Conservation (phyloP, 768 basidiomycete species). For the Asterophora lycoperdoides region DNA sequence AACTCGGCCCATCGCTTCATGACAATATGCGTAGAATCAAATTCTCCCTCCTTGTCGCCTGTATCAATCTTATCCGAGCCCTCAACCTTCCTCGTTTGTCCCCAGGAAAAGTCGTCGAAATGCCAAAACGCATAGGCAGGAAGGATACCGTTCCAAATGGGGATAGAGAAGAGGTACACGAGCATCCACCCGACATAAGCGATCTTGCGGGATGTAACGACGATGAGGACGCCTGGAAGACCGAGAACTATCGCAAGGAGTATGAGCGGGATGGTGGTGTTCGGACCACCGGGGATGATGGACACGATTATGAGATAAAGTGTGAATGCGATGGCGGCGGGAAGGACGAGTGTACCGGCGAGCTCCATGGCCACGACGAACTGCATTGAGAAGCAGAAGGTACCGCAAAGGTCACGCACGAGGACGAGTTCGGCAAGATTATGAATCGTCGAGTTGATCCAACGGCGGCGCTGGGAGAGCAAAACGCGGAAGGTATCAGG, state of each 20-base stretch:
- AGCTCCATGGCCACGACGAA: slow-evolving; percentile 99
- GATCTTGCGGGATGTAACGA: slow-evolving; percentile 91
- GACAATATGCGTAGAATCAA: slow-evolving; percentile 93
- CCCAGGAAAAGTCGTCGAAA: slow-evolving; percentile 98
- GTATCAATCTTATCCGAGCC: slow-evolving; percentile 70
- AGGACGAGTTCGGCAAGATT: slow-evolving; percentile 93
- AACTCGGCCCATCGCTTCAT: slow-evolving; percentile 99
- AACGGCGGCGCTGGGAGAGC: slow-evolving; percentile 93
- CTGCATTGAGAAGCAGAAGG: slow-evolving; percentile 99
- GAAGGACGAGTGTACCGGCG: slow-evolving; percentile 91
- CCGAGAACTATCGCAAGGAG: slow-evolving; percentile 93
- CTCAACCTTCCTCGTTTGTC: slow-evolving; percentile 81
- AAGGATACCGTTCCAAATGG: slow-evolving; percentile 95
- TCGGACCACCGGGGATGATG: slow-evolving; percentile 73
- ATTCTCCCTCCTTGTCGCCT: slow-evolving; percentile 95
- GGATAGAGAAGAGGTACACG: slow-evolving; percentile 86
- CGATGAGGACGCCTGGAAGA: slow-evolving; percentile 91
- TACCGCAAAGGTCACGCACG: slow-evolving; percentile 97
- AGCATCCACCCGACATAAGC: slow-evolving; percentile 98
- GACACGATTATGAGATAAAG: slow-evolving; percentile 88
- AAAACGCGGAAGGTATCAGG: slow-evolving; percentile 94
- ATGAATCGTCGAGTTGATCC: slow-evolving; percentile 99
- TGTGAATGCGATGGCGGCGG: slow-evolving; percentile 97
- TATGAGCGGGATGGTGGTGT: slow-evolving; percentile 86
- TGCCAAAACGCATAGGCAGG: slow-evolving; percentile 99